These are phyloP conservation scores for Fragaria ananassa DNA, from an alignment of 306 rosid genomes.

Conservation along the genomic window DNA sequence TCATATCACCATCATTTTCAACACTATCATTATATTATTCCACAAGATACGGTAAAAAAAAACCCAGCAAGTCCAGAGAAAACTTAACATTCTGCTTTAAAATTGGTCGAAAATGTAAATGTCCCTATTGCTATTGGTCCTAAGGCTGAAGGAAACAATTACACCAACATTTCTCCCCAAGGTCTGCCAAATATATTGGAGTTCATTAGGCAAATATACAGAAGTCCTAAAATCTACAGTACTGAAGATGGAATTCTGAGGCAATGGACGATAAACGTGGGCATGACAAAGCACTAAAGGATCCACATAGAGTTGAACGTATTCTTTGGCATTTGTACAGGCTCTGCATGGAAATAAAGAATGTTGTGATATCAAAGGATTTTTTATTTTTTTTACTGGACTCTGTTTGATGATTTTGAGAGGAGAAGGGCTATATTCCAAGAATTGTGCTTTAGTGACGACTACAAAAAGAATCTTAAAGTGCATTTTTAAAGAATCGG, in stretches of 20 bases:
- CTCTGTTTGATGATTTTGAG: slow-evolving; percentile 18
- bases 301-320: no score
- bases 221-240: slow-evolving; percentile 14
- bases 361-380: no score
- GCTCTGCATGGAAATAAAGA: no score
- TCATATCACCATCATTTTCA: background rate
- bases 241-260: slow-evolving; percentile 23
- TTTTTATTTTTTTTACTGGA: background rate
- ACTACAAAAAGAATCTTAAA: slow-evolving; percentile 13
- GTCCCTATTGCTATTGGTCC: slow-evolving; percentile 21
- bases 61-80: background rate
- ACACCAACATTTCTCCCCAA: slow-evolving; percentile 21
- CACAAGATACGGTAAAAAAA: slow-evolving; percentile 6
- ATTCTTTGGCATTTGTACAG: no score
- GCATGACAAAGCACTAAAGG: no score
- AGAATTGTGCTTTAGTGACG: slow-evolving; percentile 15
- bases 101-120: background rate
- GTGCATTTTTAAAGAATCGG: slow-evolving; percentile 1
- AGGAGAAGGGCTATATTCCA: slow-evolving; percentile 15
- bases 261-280: background rate
- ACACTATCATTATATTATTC: background rate
- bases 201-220: slow-evolving; percentile 18
- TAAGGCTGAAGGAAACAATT: slow-evolving; percentile 18
- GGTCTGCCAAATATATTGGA: slow-evolving; percentile 7
- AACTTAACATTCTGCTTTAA: no score